These are phyloP conservation scores for Quercus parvula DNA, from an alignment of 306 rosid species.

Conservation along the genomic window DNA sequence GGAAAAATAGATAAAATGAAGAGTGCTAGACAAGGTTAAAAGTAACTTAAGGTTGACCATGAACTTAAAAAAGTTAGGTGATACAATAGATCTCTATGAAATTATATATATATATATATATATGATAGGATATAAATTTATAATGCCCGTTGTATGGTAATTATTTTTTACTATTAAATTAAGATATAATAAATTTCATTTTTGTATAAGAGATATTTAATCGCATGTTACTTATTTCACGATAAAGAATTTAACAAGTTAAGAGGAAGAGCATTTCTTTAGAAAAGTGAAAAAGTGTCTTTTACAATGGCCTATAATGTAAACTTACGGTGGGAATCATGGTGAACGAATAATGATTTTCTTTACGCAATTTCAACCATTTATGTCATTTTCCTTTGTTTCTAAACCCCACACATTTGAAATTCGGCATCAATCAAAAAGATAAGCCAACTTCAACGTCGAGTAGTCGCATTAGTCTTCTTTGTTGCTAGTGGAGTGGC, in stretches of 20 bases:
- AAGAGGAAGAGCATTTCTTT: too few species aligned
- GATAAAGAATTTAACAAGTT: too few species aligned
- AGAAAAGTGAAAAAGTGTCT: background rate
- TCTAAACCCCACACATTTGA: background rate
- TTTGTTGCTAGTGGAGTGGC: constrained; percentile 25
- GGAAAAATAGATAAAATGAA: too few species aligned
- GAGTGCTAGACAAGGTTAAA: background rate
- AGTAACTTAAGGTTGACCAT: background rate
- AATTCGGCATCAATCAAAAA: constrained; percentile 24
- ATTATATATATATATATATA: too few species aligned
- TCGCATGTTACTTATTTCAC: too few species aligned
- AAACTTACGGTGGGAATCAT: background rate
- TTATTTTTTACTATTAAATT: too few species aligned
- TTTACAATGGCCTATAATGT: background rate
- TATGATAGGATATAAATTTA: too few species aligned
- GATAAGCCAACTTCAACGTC: constrained; percentile 32
- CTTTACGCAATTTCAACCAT: background rate
- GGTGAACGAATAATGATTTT: background rate
- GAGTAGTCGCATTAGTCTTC: constrained; percentile 46
- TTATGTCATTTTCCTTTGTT: background rate
- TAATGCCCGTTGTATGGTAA: too few species aligned
- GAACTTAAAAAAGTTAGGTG: background rate
- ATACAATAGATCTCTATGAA: too few species aligned
- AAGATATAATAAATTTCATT: too few species aligned
- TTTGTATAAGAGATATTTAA: too few species aligned